A percentile compares a stretch with the other conserved stretches of the same genome.
phyloP scores from a whole-genome alignment of 345 rosid genomes.

The Lepidium didymum region DNA sequence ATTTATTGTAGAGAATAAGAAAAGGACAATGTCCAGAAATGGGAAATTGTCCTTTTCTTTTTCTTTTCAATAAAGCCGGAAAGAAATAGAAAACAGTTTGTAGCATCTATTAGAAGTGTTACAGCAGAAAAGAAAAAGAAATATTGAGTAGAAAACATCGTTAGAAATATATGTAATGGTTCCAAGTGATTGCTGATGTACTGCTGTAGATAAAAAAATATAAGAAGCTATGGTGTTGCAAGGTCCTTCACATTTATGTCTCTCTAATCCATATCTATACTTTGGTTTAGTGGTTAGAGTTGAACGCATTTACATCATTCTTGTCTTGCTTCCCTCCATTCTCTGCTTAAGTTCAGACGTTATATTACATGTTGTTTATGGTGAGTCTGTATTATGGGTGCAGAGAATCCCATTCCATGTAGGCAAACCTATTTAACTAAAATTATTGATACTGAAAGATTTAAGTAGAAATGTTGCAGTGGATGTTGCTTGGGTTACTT shows the following conservation, averaged over 20 bases:
- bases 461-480: neutral
- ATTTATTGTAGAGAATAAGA: no score
- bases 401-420: neutral
- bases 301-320: neutral
- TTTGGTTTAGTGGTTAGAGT: neutral
- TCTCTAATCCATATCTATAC: neutral
- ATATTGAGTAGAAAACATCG: neutral
- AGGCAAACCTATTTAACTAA: neutral
- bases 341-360: neutral
- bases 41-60: neutral
- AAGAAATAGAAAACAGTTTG: neutral
- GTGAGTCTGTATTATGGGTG: neutral
- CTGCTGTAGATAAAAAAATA: no score
- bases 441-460: neutral
- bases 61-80: neutral
- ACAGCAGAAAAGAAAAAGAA: neutral
- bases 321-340: neutral
- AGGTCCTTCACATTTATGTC: neutral
- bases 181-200: neutral
- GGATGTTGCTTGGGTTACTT: slow-evolving; percentile 16
- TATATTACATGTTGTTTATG: neutral
- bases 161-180: neutral
- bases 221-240: neutral
- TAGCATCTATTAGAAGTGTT: neutral
- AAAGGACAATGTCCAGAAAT: neutral